Conservation (phyloP, 2,329 filamentous ascomycete species). For the Phialophora tarda region DNA sequence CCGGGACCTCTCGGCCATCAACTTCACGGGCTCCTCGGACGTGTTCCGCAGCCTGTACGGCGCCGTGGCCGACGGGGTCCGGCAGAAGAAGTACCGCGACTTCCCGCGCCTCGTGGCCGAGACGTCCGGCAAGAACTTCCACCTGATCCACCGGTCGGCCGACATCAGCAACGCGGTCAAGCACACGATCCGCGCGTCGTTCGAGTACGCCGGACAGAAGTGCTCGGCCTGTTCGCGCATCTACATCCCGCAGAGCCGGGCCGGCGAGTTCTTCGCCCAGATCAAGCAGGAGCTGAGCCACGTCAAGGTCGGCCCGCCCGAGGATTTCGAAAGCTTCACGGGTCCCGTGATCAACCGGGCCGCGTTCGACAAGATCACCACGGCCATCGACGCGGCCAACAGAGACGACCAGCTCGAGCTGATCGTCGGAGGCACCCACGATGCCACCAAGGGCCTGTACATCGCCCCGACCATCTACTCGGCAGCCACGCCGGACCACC, state of each 20-base stretch:
- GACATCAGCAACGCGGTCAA: constrained; percentile 74
- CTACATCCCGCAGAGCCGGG: constrained; percentile 74
- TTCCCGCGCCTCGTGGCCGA: constrained; percentile 84
- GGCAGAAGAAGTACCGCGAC: constrained; percentile 74
- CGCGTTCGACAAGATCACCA: constrained; percentile 75
- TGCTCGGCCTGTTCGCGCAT: constrained; percentile 78
- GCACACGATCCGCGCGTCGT: constrained; percentile 78
- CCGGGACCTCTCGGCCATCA: constrained; percentile 77
- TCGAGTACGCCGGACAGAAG: constrained; percentile 84
- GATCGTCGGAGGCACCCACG: constrained; percentile 73
- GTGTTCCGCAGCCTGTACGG: constrained; percentile 85
- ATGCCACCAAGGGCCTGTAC: constrained; percentile 74
- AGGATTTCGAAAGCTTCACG: constrained; percentile 72
- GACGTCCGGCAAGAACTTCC: constrained; percentile 87
- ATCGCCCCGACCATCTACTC: constrained; percentile 77
- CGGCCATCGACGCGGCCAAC: constrained; percentile 75
- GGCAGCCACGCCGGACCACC: constrained; percentile 70
- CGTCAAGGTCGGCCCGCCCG: constrained; percentile 70
- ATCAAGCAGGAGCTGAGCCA: constrained; percentile 67
- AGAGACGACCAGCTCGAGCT: constrained; percentile 71
- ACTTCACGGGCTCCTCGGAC: constrained; percentile 85
- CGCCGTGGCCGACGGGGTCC: constrained; percentile 75
- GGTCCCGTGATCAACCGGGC: constrained; percentile 80
- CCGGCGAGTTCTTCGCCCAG: constrained; percentile 69
- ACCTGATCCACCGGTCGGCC: constrained; percentile 73